phyloP scores from a whole-genome alignment of 768 basidiomycete genomes.

The Termitomyces eurrhizus region DNA sequence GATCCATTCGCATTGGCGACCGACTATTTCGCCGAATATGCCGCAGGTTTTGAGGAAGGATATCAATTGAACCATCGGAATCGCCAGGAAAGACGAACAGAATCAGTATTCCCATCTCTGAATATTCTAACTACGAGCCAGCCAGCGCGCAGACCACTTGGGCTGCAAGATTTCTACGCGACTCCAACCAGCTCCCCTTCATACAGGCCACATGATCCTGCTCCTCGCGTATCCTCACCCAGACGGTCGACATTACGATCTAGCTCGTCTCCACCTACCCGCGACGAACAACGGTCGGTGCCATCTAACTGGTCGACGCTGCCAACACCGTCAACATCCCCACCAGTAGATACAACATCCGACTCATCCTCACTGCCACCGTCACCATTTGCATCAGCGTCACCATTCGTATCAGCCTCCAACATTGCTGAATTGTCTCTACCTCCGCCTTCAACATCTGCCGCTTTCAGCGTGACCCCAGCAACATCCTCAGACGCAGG shows the following conservation, averaged over 20 bases:
- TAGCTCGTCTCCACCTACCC: not conserved
- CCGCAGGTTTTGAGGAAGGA: slow-evolving; percentile 23
- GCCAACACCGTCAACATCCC: not conserved
- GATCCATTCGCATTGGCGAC: slow-evolving; percentile 23
- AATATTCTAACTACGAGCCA: not conserved
- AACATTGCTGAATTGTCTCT: not conserved
- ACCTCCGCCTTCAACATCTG: not conserved
- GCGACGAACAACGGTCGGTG: not conserved
- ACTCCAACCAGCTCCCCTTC: not conserved
- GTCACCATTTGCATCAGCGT: not conserved
- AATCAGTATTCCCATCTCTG: not conserved
- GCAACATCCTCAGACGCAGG: not conserved
- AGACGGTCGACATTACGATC: not conserved
- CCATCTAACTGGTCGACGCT: not conserved
- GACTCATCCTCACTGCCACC: not conserved
- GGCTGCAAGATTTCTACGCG: not conserved
- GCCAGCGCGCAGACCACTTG: not conserved
- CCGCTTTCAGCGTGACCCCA: not conserved
- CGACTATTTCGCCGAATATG: slow-evolving; percentile 21
- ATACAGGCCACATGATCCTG: not conserved
- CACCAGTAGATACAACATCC: not conserved
- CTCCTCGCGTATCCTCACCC: not conserved
- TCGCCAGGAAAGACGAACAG: not conserved
- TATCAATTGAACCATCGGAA: slow-evolving; percentile 10
- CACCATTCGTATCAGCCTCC: not conserved